phyloP scores from a whole-genome alignment of 495 filamentous ascomycete genomes.

The Aspergillus kassunensis region DNA sequence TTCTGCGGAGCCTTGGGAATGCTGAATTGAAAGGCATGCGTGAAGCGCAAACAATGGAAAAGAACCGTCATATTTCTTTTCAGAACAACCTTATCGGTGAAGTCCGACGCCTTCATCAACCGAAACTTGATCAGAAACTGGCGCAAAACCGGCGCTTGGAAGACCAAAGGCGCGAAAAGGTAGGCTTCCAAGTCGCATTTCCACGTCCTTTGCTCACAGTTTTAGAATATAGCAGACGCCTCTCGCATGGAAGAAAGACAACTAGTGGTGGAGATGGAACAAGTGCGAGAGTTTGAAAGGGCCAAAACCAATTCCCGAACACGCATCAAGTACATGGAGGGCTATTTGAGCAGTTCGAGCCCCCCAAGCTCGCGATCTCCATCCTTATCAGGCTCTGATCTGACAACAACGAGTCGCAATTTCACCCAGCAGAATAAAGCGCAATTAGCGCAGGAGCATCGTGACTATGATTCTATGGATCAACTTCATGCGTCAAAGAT shows the following conservation, averaged over 20 bases:
- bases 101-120: slow-evolving; percentile 33
- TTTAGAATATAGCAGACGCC: slow-evolving; percentile 44
- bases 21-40: slow-evolving; percentile 48
- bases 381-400: slow-evolving; percentile 25
- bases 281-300: slow-evolving; percentile 56
- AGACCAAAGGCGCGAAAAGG: slow-evolving; percentile 52
- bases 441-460: slow-evolving; percentile 70
- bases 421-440: slow-evolving; percentile 39
- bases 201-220: slow-evolving; percentile 32
- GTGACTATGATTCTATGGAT: slow-evolving; percentile 63
- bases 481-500: slow-evolving; percentile 67
- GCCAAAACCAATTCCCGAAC: slow-evolving; percentile 58
- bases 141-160: slow-evolving; percentile 35
- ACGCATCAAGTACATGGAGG: slow-evolving; percentile 74
- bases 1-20: slow-evolving; percentile 43
- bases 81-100: slow-evolving; percentile 31
- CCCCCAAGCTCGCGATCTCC: slow-evolving; percentile 29
- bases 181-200: slow-evolving; percentile 39
- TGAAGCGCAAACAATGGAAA: slow-evolving; percentile 53
- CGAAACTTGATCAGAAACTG: slow-evolving; percentile 27
- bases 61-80: slow-evolving; percentile 55
- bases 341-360: slow-evolving; percentile 61
- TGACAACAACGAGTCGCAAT: slow-evolving; percentile 23
- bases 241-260: slow-evolving; percentile 69
- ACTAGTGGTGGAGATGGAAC: slow-evolving; percentile 63